These are phyloP conservation scores for Hypoxylon lenormandii DNA, from an alignment of 495 filamentous ascomycete species.

Conservation along the genomic window DNA sequence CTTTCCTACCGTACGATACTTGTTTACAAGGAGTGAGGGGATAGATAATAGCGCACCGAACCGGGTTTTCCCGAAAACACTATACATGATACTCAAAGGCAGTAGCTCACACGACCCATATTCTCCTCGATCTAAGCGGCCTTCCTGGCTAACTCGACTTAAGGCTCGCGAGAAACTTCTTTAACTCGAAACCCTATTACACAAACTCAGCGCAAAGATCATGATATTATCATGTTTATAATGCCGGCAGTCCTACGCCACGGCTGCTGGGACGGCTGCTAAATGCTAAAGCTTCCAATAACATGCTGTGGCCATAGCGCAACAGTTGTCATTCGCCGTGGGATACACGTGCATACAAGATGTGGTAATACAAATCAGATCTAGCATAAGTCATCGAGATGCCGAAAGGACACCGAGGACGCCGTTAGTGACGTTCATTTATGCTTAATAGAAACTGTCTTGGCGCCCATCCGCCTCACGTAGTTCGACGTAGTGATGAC, in stretches of 20 bases:
- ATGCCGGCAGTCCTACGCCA: not conserved
- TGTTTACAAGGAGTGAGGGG: no score
- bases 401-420: slow-evolving; percentile 31
- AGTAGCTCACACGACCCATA: no score
- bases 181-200: no score
- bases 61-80: no score
- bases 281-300: not conserved
- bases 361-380: slow-evolving; percentile 15
- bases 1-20: no score
- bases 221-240: not conserved
- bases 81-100: no score
- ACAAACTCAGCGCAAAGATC: not conserved
- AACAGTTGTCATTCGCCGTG: not conserved
- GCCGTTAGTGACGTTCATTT: slow-evolving; percentile 32
- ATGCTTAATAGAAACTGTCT: slow-evolving; percentile 34
- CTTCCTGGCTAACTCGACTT: no score
- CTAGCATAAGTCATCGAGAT: slow-evolving; percentile 27
- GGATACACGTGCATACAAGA: not conserved
- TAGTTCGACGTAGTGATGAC: slow-evolving; percentile 15
- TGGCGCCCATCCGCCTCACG: slow-evolving; percentile 13
- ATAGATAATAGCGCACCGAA: no score
- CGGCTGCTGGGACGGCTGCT: not conserved
- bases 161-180: no score
- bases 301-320: not conserved
- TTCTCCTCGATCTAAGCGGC: no score